Evolutionary conservation across 78 protist species (phyloP).

Genomic region (Dictyostelium capitatum): DNA sequence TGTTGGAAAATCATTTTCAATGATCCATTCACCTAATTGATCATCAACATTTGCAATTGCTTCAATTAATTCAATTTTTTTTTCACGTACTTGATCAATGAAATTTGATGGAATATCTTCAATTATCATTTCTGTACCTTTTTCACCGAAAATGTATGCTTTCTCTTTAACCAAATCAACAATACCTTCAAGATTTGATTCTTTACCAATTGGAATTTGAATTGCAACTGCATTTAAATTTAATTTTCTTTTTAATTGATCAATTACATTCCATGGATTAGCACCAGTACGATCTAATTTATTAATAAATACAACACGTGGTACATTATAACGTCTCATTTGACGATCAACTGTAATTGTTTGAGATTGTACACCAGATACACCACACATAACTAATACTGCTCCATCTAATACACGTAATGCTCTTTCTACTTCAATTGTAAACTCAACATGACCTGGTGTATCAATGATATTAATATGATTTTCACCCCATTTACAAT

Average conservation of each 20-base stretch:
- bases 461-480: constrained; percentile 98
- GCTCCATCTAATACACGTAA: constrained; percentile 97
- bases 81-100: constrained; percentile 5
- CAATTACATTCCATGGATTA: constrained; percentile 82
- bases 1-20: constrained; percentile 79
- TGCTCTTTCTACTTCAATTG: constrained; percentile 96
- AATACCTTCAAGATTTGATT: constrained; percentile 86
- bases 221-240: constrained; percentile 91
- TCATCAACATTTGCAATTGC: constrained; percentile 66
- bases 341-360: constrained; percentile 95
- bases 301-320: constrained; percentile 95
- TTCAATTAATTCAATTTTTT: constrained; percentile 66
- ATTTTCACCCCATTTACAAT: constrained; percentile 92
- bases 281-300: constrained; percentile 97
- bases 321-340: constrained; percentile 96
- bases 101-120: constrained; percentile 35
- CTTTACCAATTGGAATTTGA: constrained; percentile 92
- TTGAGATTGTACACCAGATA: constrained; percentile 96
- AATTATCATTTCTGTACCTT: constrained; percentile 19
- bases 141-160: constrained; percentile 82
- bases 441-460: constrained; percentile 99
- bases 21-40: constrained; percentile 73
- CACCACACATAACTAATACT: constrained; percentile 95
- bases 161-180: constrained; percentile 89
- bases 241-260: constrained; percentile 85